A percentile compares a stretch with the other conserved stretches of the same genome.
phyloP scores from a whole-genome alignment of 495 filamentous ascomycete species.

The Cenococcum geophilum region DNA sequence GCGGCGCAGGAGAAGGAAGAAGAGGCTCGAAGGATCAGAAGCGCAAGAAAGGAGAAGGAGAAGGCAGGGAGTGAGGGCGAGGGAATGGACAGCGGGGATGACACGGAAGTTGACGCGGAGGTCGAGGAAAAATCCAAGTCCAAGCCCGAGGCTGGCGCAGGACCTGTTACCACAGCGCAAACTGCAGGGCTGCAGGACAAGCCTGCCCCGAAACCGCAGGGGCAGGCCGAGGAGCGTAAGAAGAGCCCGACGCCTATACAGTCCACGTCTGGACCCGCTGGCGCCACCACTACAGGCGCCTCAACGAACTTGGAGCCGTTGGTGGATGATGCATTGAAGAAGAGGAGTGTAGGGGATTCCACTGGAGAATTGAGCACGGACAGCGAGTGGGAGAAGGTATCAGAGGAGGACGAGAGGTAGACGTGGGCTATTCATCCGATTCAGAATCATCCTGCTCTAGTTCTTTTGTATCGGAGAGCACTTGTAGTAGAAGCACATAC shows the following conservation, averaged over 20 bases:
- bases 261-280: slow-evolving; percentile 6
- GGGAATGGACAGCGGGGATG: slow-evolving; percentile 35
- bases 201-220: slow-evolving; percentile 1
- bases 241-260: slow-evolving; percentile 11
- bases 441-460: background rate
- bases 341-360: slow-evolving; percentile 29
- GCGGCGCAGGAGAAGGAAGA: slow-evolving; percentile 58
- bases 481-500: background rate
- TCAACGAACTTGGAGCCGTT: slow-evolving; percentile 12
- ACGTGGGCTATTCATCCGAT: background rate
- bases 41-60: slow-evolving; percentile 37
- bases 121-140: slow-evolving; percentile 21
- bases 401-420: slow-evolving; percentile 14
- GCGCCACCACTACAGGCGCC: slow-evolving; percentile 14
- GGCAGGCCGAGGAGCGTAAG: slow-evolving; percentile 12
- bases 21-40: slow-evolving; percentile 50
- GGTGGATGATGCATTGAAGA: slow-evolving; percentile 26
- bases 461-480: background rate
- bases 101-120: slow-evolving; percentile 27
- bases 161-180: slow-evolving; percentile 21
- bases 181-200: background rate
- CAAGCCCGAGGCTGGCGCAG: slow-evolving; percentile 16
- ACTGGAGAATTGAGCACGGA: slow-evolving; percentile 40
- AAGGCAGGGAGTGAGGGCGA: slow-evolving; percentile 34
- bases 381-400: slow-evolving; percentile 45